Base-by-base conservation (phyloP, 306 rosid genomes). In the Ochetophila trinervis region DNA sequence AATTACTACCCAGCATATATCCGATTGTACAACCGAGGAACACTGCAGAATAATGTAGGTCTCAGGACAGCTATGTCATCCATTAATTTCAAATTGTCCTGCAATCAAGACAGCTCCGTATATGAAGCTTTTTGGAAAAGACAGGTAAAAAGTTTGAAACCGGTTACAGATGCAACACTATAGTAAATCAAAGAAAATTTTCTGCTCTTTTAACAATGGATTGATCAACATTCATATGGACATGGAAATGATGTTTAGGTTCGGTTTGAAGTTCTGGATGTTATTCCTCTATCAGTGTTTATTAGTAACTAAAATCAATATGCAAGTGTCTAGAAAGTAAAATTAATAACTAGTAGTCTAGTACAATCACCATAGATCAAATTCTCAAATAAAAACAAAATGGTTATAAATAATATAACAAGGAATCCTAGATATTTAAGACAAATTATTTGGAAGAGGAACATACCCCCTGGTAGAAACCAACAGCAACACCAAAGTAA, bases 401-500 rank as follows among this genome's bases (percentile, higher is more conserved):
- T 40, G 12, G 5, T 20, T 34, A 57, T 34, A 35, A 35, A 35
- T 34, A 15, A 58, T 44, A 45, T 13, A 58, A 15, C 45, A 3
- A 34, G 5, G 20, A 57, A 5, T 45, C 10, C 12, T 36, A 57
- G 24, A 57, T 57, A n/a, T 11, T 57, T n/a, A 9, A 44, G 6
- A 27, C 57, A 58, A 47, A 63, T 44, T 40, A n/a, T 37, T 68
- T 23, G 27, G 24, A 67, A 42, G 35, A 68, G 65, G 50, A 16
- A 62, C 84, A 32, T 80, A 87, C 97, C 87, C 97, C 97, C 73
- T 91, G 97, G 84, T 80, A 87, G 85, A 91, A 91, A 57, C 97
- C 95, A 70, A 86, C 86, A 22, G 97, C 92, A 65, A 76, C 65
- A 24, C 97, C 97, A n/a, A 55, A 84, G 80, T 82, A 68, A 68